Evolutionary conservation across 1,284 basidiomycete species (phyloP), one percentile per base, ranked within the genome.

Genomic region (Chiua sp.): DNA sequence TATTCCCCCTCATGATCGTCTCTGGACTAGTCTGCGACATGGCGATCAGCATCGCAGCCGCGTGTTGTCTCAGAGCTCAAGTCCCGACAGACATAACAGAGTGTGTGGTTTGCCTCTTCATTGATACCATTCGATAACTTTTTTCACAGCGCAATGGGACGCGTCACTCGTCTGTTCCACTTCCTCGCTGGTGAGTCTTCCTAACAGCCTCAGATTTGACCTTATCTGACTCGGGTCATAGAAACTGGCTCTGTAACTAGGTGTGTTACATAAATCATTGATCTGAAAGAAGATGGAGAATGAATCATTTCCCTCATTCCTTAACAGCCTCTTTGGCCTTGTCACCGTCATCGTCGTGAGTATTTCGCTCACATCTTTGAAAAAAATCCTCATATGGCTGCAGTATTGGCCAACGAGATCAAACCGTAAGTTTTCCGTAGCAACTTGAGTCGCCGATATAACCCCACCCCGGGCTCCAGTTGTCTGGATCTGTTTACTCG

Each of bases 21-120:
- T 59, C 49, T 11, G 68, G 68, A 16, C 58, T 70, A 3, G 47
- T 59, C 37, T 72, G 59, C n/a, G 68, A 69, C 56, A 33, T 72
- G 39, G 53, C 55, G 20, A 59, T 66, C 39, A 70, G 42, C 49
- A 10, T 55, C 26, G 23, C 47, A 42, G 53, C 51, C 3, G 56
- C 47, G n/a, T 39, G 66, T 49, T 64, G 58, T 54, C 66, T 70
- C 44, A 22, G 33, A 59, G 47, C 30, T 47, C 55, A 56, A 28
- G 55, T 55, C 12, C 44, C 13, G 30, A 47, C 32, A 15, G 52
- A 59, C 28, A 46, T 18, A 10, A 22, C 28, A 22, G 56, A 56
- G 67, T 68, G n/a, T 46, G 67, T 30, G 13, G 16, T 22, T 33
- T 5, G 30, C 13, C 18, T 33, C 30, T 28, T 18, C 30, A 4